phyloP scores from a whole-genome alignment of 768 basidiomycete species.

The Kwoniella mangroviensis region DNA sequence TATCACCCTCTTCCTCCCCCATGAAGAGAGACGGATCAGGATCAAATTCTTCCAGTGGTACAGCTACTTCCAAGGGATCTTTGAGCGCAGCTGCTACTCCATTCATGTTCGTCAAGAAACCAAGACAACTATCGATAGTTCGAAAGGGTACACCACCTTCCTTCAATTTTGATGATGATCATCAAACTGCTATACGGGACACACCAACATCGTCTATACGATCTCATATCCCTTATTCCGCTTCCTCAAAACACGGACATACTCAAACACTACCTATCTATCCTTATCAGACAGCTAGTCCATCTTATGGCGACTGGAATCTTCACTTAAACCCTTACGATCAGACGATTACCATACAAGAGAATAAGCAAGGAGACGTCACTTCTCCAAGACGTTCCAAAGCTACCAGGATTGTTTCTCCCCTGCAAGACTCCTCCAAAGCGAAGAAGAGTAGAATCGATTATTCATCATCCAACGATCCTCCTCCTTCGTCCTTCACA shows the following conservation, averaged over 20 bases:
- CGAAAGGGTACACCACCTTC: conserved; percentile 12
- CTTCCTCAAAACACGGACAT: neutral
- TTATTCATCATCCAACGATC: neutral
- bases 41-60: neutral
- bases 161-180: conserved; percentile 5
- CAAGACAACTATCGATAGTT: conserved; percentile 4
- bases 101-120: conserved; percentile 6
- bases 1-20: neutral
- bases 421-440: neutral
- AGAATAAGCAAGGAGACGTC: neutral
- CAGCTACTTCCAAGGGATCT: conserved; percentile 3
- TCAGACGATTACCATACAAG: neutral
- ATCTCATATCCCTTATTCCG: neutral
- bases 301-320: neutral
- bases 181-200: neutral
- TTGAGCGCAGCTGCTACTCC: conserved; percentile 13
- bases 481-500: neutral
- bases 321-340: neutral
- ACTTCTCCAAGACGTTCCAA: conserved; percentile 3
- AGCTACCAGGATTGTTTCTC: conserved; percentile 12
- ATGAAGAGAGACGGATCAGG: neutral
- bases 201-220: neutral
- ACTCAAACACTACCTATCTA: neutral
- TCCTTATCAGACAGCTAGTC: neutral
- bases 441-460: neutral